phyloP scores from a whole-genome alignment of 2,329 filamentous ascomycete genomes.

The Trichoderma atroviride region DNA sequence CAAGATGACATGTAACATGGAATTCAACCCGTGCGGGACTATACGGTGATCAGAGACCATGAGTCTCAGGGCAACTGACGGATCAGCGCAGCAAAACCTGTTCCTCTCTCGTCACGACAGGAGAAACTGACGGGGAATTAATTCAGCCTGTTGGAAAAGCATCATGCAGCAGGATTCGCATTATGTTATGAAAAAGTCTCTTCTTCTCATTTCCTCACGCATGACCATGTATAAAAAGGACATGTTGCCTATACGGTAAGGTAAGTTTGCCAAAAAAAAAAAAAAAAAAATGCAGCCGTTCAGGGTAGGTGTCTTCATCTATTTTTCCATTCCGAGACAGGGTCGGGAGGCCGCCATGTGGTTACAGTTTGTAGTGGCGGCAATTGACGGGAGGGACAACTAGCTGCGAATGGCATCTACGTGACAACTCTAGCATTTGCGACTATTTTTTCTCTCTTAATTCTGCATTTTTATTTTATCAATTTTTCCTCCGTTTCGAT shows the following conservation, averaged over 20 bases:
- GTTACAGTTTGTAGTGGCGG: neutral
- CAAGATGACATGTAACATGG: neutral
- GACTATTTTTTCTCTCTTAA: too few relatives aligned
- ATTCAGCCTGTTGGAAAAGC: neutral
- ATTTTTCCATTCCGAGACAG: neutral
- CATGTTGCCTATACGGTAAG: neutral
- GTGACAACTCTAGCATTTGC: neutral
- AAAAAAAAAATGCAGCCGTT: neutral
- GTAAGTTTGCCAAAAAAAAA: too few relatives aligned
- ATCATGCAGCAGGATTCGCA: neutral
- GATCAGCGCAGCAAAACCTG: neutral
- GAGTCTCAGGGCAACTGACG: neutral
- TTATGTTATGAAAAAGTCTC: neutral
- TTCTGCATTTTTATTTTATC: neutral
- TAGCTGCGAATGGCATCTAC: neutral
- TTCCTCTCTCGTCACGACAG: neutral
- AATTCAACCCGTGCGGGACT: neutral
- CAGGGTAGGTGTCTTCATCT: conserved; percentile 6
- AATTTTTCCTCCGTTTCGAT: neutral
- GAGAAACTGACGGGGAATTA: conserved; percentile 4
- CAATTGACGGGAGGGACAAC: neutral
- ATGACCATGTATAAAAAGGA: neutral
- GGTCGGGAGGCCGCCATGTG: neutral
- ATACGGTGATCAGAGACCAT: neutral
- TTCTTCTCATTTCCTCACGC: neutral